phyloP scores from a whole-genome alignment of 176 grass and related monocot species.

The Rhipidocladum racemiflorum region DNA sequence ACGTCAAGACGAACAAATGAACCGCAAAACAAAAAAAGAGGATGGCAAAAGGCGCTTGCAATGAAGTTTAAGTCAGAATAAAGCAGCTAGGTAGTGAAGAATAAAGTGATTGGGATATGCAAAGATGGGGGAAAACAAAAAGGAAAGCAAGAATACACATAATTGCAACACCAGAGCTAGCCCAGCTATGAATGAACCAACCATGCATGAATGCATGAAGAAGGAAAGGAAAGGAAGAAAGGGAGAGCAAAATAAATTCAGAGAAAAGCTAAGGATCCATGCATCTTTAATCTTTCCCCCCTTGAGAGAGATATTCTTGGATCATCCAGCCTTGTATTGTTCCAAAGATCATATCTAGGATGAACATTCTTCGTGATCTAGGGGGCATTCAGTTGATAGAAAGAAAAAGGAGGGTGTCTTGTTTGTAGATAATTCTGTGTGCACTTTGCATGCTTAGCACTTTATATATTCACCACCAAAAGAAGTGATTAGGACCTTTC shows the following conservation, averaged over 20 bases:
- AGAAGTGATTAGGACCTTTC: constrained; percentile 77
- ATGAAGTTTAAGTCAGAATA: constrained; percentile 74
- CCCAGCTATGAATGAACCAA: background rate
- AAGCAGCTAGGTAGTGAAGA: constrained; percentile 60
- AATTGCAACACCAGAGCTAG: constrained; percentile 9
- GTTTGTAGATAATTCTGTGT: constrained; percentile 58
- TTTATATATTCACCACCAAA: constrained; percentile 76
- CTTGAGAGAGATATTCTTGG: constrained; percentile 56
- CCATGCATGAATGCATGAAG: background rate
- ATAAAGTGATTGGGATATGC: constrained; percentile 67
- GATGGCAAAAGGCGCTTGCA: constrained; percentile 24
- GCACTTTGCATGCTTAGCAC: constrained; percentile 72
- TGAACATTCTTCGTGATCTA: constrained; percentile 62
- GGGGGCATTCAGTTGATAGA: constrained; percentile 66
- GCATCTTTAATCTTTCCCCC: constrained; percentile 37
- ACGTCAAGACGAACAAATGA: background rate
- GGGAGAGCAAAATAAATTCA: background rate
- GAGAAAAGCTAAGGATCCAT: constrained; percentile 31
- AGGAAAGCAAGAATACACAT: constrained; percentile 11
- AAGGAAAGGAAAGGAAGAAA: background rate
- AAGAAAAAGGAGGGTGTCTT: constrained; percentile 47
- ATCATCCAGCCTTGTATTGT: constrained; percentile 52
- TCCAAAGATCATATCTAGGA: constrained; percentile 35
- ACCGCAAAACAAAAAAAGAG: background rate
- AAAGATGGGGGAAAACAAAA: constrained; percentile 25